phyloP scores from a whole-genome alignment of 257 asterid species.

The Schizonepeta tenuifolia region DNA sequence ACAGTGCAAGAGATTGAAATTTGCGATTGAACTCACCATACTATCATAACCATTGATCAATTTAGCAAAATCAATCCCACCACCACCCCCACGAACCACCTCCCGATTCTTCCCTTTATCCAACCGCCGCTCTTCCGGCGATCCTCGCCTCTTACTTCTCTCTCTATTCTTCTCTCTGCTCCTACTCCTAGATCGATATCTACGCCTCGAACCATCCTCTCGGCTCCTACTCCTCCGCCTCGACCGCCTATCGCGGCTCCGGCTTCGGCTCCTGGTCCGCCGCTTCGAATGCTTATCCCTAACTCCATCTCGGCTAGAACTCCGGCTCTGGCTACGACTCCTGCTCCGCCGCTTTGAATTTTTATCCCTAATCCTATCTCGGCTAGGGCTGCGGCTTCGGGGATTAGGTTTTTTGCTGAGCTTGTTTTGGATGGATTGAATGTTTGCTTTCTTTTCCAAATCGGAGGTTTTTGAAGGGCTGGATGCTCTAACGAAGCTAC shows the following conservation, averaged over 20 bases:
- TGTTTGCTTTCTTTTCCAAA: constrained; percentile 62
- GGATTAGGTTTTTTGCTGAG: constrained; percentile 58
- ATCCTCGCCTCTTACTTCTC: constrained; percentile 48
- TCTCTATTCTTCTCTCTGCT: constrained; percentile 48
- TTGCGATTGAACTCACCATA: constrained; percentile 55
- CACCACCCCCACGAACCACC: constrained; percentile 41
- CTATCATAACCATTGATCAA: constrained; percentile 68
- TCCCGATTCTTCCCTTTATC: constrained; percentile 36
- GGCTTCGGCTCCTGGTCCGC: constrained; percentile 36
- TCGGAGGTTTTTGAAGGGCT: constrained; percentile 60
- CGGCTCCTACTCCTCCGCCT: constrained; percentile 49
- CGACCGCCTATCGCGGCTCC: constrained; percentile 48
- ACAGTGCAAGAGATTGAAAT: neutral
- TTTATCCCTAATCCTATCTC: constrained; percentile 35
- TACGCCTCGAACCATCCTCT: constrained; percentile 40
- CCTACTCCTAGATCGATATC: constrained; percentile 44
- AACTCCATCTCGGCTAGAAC: constrained; percentile 24
- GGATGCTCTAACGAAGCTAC: constrained; percentile 78
- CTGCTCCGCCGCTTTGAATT: constrained; percentile 44
- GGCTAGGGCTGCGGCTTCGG: constrained; percentile 42
- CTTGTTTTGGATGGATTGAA: constrained; percentile 70
- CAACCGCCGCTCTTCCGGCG: constrained; percentile 48
- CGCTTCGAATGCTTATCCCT: constrained; percentile 42
- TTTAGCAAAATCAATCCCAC: constrained; percentile 56
- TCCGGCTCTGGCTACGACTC: constrained; percentile 44